Conservation (phyloP, 305 asterid species). For the Fraxinus dipetala region DNA sequence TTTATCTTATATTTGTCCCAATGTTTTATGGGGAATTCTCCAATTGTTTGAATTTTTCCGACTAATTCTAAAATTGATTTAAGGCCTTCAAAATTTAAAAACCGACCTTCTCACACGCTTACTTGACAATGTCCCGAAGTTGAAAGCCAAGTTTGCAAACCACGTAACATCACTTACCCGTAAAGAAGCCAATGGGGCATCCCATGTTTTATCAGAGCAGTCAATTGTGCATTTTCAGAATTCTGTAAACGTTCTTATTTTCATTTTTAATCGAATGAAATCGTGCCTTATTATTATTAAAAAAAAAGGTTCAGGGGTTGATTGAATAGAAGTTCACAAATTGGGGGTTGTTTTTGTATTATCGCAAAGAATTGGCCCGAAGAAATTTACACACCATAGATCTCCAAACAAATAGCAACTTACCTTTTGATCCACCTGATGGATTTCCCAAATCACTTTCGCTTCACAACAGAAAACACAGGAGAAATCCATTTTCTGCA, state of each 20-base stretch:
- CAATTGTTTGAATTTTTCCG: too few relatives aligned
- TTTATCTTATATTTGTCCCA: too few relatives aligned
- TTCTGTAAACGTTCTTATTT: not conserved
- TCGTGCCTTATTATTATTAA: not conserved
- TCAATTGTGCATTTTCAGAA: not conserved
- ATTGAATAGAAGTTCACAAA: not conserved
- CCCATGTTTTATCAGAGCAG: not conserved
- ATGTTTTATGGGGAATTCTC: too few relatives aligned
- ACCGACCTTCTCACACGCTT: not conserved
- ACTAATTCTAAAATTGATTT: too few relatives aligned
- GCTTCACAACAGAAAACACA: not conserved
- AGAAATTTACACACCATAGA: not conserved
- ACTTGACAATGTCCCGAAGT: not conserved
- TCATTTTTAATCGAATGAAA: not conserved
- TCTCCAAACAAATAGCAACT: constrained; percentile 1
- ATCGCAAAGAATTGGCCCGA: not conserved
- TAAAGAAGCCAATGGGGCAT: not conserved
- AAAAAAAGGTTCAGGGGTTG: not conserved
- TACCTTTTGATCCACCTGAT: not conserved
- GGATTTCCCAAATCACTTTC: constrained; percentile 17
- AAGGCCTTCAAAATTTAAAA: too few relatives aligned
- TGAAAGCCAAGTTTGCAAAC: not conserved
- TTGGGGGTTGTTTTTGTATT: not conserved
- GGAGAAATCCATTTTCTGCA: constrained; percentile 14
- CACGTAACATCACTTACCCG: not conserved